Evolutionary conservation across 495 filamentous ascomycete genomes (phyloP).

Genomic region (Astrocystis sublimbata): DNA sequence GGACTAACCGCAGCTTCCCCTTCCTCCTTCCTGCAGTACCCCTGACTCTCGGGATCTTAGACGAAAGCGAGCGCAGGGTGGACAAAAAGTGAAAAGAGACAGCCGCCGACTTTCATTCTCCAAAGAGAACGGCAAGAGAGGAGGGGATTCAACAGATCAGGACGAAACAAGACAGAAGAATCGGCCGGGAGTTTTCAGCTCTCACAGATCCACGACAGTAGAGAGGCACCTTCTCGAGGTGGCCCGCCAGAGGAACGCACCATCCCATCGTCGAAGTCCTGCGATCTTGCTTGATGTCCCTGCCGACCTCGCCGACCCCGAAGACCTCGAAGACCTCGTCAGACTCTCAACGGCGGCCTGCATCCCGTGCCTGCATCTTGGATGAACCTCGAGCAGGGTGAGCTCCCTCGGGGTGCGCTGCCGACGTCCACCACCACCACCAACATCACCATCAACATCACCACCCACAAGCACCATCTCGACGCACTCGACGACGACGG

Average conservation of each 20-base stretch:
- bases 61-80: conserved; percentile 7
- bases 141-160: too few species aligned
- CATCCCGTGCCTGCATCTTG: conserved; percentile 10
- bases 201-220: too few species aligned
- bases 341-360: not conserved
- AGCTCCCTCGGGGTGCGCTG: conserved; percentile 20
- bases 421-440: not conserved
- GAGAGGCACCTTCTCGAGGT: too few species aligned
- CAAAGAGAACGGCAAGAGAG: not conserved
- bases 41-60: conserved; percentile 13
- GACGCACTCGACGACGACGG: not conserved
- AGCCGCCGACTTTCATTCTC: not conserved
- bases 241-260: too few species aligned
- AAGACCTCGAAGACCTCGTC: too few species aligned
- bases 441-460: not conserved
- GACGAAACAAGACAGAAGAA: too few species aligned
- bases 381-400: conserved; percentile 15
- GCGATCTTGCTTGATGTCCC: not conserved
- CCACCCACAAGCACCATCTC: not conserved
- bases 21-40: not conserved
- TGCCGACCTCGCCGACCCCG: not conserved
- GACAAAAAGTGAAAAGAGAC: not conserved
- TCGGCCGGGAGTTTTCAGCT: too few species aligned
- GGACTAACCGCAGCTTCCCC: not conserved
- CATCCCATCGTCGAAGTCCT: too few species aligned